phyloP scores from a whole-genome alignment of 1,284 basidiomycete genomes.

The Naganishia cerealis region DNA sequence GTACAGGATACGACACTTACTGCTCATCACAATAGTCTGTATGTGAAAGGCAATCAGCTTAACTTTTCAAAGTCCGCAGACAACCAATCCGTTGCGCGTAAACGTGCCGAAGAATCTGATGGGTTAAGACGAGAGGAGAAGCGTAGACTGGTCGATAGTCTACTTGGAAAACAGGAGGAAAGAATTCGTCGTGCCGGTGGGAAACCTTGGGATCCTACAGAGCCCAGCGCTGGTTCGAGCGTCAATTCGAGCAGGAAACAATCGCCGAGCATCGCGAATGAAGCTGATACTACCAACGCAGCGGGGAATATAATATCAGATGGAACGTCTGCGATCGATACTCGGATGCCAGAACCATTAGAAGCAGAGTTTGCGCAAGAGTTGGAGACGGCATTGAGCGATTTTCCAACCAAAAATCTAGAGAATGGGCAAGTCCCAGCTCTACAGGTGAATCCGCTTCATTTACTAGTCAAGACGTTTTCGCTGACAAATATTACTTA shows the following conservation, averaged over 20 bases:
- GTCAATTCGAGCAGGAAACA: background rate
- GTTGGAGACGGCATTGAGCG: slow-evolving; percentile 5
- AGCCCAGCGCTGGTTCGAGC: background rate
- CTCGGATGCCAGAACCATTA: slow-evolving; percentile 8
- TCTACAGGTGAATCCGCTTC: slow-evolving; percentile 1
- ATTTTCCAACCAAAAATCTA: slow-evolving; percentile 6
- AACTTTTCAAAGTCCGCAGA: slow-evolving; percentile 12
- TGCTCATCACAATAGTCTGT: slow-evolving; percentile 1
- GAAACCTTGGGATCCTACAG: background rate
- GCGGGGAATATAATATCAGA: background rate
- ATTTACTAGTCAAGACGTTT: background rate
- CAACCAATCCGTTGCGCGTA: slow-evolving; percentile 24
- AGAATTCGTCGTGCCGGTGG: slow-evolving; percentile 11
- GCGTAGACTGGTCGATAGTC: slow-evolving; percentile 10
- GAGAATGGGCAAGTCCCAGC: slow-evolving; percentile 19
- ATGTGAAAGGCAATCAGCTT: slow-evolving; percentile 20
- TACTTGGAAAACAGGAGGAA: slow-evolving; percentile 2
- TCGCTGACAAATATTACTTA: background rate
- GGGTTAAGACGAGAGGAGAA: slow-evolving; percentile 22
- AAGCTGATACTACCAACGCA: background rate
- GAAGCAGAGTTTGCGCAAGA: slow-evolving; percentile 25
- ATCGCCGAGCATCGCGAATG: background rate
- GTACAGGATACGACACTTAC: background rate
- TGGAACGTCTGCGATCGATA: slow-evolving; percentile 15
- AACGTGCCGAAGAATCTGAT: slow-evolving; percentile 25